A percentile compares a stretch with the other conserved stretches of the same genome.
Conservation (phyloP, 106 monocot species). For the Dendrobium nobile region DNA sequence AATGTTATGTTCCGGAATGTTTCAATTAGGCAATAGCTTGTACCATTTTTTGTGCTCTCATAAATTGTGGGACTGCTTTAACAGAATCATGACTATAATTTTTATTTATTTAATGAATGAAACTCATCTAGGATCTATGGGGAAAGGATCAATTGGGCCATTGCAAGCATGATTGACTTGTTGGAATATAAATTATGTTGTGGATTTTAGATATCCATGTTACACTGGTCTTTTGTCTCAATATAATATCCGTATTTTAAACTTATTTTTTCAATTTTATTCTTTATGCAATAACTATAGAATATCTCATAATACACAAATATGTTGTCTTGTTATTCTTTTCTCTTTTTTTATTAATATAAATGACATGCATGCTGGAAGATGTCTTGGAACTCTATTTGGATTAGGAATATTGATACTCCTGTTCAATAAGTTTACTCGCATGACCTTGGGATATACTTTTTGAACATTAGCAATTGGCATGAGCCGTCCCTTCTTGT, state of each 20-base stretch:
- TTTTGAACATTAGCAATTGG: neutral
- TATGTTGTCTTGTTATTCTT: neutral
- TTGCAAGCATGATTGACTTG: neutral
- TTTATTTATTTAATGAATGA: neutral
- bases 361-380: neutral
- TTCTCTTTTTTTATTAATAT: neutral
- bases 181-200: neutral
- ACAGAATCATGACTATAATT: neutral
- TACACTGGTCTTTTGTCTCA: neutral
- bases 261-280: neutral
- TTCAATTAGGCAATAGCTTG: neutral
- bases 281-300: neutral
- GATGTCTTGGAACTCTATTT: neutral
- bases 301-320: neutral
- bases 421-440: neutral
- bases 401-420: neutral
- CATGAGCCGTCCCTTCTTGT: too few species aligned
- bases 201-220: neutral
- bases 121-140: neutral
- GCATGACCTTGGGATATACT: neutral
- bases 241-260: neutral
- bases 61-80: neutral
- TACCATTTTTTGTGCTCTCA: neutral
- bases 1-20: neutral
- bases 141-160: neutral